phyloP scores from a whole-genome alignment of 441 rosid genomes.

The Omphalea diandra region DNA sequence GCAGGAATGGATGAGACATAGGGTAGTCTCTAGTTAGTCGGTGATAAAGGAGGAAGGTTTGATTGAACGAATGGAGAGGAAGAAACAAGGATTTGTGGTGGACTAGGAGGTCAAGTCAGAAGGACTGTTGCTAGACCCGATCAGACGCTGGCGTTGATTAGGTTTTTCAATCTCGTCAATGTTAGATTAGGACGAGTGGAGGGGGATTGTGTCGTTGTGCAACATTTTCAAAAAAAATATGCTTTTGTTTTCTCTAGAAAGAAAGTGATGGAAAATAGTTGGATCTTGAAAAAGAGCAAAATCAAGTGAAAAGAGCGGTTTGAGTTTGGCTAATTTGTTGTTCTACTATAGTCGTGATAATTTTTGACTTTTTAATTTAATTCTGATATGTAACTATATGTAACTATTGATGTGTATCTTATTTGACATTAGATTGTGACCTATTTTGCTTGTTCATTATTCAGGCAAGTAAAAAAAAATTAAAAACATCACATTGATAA shows the following conservation, averaged over 20 bases:
- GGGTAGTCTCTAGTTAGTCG: slow-evolving; percentile 31
- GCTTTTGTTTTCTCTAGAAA: neutral
- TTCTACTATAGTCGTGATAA: neutral
- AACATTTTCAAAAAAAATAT: slow-evolving; percentile 41
- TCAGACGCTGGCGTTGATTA: slow-evolving; percentile 66
- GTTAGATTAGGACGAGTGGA: slow-evolving; percentile 76
- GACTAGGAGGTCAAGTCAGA: slow-evolving; percentile 74
- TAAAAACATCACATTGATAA: no score
- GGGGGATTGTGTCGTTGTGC: slow-evolving; percentile 73
- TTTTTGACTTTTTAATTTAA: no score
- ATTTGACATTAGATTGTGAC: no score
- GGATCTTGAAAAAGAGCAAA: no score
- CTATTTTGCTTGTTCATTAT: no score
- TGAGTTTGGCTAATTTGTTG: neutral
- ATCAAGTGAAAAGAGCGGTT: no score
- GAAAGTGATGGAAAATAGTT: slow-evolving; percentile 14
- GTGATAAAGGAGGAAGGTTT: slow-evolving; percentile 46
- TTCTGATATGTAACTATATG: no score
- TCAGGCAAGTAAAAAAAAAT: no score
- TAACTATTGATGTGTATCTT: no score
- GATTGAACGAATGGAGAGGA: slow-evolving; percentile 67
- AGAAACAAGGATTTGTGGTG: slow-evolving; percentile 71
- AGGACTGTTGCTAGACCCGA: slow-evolving; percentile 61
- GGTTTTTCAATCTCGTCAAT: slow-evolving; percentile 95
- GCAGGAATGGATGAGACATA: slow-evolving; percentile 46